Percentiles rank a stretch among this genome's conserved stretches.
phyloP scores from a whole-genome alignment of 1,139 yeast genomes.

The Diutina pseudorugosa region DNA sequence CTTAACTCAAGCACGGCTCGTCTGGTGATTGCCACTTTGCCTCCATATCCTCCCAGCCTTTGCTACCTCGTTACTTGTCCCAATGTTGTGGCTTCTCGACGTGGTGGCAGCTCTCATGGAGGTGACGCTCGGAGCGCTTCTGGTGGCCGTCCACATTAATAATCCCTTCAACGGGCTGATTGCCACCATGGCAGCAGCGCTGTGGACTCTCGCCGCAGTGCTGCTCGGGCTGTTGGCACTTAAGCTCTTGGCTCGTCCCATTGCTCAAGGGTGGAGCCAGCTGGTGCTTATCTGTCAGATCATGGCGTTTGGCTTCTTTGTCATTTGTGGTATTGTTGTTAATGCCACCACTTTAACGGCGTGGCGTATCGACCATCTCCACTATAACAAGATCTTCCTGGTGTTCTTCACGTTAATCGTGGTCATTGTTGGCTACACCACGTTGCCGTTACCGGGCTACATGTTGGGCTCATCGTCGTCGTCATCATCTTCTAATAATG shows the following conservation, averaged over 20 bases:
- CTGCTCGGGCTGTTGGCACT: neutral
- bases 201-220: neutral
- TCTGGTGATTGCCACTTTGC: too few species aligned
- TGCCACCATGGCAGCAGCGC: conserved; percentile 1
- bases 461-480: neutral
- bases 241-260: neutral
- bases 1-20: too few species aligned
- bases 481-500: too few species aligned
- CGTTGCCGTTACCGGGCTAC: neutral
- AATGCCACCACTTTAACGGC: neutral
- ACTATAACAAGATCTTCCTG: neutral
- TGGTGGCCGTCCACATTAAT: neutral
- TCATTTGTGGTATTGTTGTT: conserved; percentile 1
- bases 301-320: neutral
- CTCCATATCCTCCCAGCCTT: too few species aligned
- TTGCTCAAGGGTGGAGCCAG: neutral
- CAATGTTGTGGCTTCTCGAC: conserved; percentile 2
- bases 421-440: neutral
- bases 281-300: neutral
- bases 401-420: neutral
- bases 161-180: neutral
- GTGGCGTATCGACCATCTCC: neutral
- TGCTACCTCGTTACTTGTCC: neutral
- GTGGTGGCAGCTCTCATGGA: neutral
- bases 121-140: neutral